phyloP scores from a whole-genome alignment of 2,329 filamentous ascomycete species.

The Alternaria tenuissima region DNA sequence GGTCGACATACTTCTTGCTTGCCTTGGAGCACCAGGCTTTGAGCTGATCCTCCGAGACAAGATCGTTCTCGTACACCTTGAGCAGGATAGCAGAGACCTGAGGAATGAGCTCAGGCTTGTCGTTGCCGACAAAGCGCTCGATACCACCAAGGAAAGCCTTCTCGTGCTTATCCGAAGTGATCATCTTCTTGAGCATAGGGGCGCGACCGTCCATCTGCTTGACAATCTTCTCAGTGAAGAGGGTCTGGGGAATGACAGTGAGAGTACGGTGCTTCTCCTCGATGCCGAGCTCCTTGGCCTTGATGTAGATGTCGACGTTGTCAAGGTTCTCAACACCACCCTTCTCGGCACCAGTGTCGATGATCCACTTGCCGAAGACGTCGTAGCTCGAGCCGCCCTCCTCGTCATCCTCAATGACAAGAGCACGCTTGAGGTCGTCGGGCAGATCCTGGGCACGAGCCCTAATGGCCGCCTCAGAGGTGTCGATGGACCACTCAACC shows the following conservation, averaged over 20 bases:
- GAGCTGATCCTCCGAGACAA: constrained; percentile 86
- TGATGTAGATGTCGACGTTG: constrained; percentile 91
- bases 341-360: constrained; percentile 73
- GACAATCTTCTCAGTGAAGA: constrained; percentile 90
- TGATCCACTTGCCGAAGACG: constrained; percentile 91
- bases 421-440: constrained; percentile 91
- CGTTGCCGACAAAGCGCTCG: constrained; percentile 87
- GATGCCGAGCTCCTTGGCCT: constrained; percentile 95
- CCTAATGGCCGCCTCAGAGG: constrained; percentile 93
- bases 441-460: constrained; percentile 92
- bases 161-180: constrained; percentile 91
- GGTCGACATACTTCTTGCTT: constrained; percentile 97
- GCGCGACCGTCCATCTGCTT: constrained; percentile 87
- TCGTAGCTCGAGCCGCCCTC: constrained; percentile 87
- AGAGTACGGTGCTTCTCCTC: constrained; percentile 94
- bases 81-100: constrained; percentile 87
- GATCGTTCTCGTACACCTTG: constrained; percentile 88
- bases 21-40: constrained; percentile 93
- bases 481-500: constrained; percentile 94
- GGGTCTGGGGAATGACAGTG: constrained; percentile 87
- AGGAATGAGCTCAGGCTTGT: constrained; percentile 79
- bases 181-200: constrained; percentile 88
- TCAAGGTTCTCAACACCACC: constrained; percentile 80
- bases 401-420: constrained; percentile 83
- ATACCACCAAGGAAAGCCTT: constrained; percentile 95